Evolutionary conservation across 352 stramenopile species (phyloP).

Genomic region (Globisporangium takayamanum): DNA sequence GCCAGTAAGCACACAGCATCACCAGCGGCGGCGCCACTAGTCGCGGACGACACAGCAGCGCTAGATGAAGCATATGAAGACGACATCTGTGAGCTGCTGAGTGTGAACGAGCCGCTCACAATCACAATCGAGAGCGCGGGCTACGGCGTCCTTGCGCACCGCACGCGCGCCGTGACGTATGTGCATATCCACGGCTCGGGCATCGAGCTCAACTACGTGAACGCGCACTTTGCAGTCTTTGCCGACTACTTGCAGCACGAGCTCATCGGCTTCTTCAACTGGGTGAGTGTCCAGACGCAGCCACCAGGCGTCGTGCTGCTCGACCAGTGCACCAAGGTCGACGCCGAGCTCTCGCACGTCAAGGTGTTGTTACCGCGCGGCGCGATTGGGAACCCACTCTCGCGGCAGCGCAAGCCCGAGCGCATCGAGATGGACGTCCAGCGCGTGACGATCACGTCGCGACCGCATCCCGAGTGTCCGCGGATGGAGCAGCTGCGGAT

Average conservation of each 20-base stretch:
- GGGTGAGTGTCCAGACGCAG: constrained; percentile 45
- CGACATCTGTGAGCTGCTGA: constrained; percentile 41
- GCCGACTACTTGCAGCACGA: constrained; percentile 48
- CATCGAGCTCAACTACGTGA: constrained; percentile 58
- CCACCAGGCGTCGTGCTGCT: constrained; percentile 20
- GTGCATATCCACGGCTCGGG: constrained; percentile 31
- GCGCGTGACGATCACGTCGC: constrained; percentile 36
- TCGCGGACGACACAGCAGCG: neutral
- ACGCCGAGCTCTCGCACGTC: constrained; percentile 32
- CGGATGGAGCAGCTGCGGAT: constrained; percentile 48
- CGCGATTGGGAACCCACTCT: constrained; percentile 30
- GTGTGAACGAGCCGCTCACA: constrained; percentile 20
- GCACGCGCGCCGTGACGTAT: constrained; percentile 32
- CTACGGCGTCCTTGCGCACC: constrained; percentile 37
- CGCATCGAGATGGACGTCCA: constrained; percentile 44
- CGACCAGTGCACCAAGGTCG: constrained; percentile 51
- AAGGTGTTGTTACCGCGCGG: constrained; percentile 42
- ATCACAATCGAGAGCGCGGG: constrained; percentile 39
- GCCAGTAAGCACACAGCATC: neutral
- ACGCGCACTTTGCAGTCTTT: constrained; percentile 37
- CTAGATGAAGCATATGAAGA: constrained; percentile 8
- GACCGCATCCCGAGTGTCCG: constrained; percentile 28
- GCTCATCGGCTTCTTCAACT: constrained; percentile 60
- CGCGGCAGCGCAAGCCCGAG: constrained; percentile 38
- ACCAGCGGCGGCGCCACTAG: neutral